A percentile compares a stretch with the other conserved stretches of the same genome.
These are phyloP conservation scores for Talaromyces stipitatus DNA, from an alignment of 495 filamentous ascomycete species.

Conservation along the genomic window DNA sequence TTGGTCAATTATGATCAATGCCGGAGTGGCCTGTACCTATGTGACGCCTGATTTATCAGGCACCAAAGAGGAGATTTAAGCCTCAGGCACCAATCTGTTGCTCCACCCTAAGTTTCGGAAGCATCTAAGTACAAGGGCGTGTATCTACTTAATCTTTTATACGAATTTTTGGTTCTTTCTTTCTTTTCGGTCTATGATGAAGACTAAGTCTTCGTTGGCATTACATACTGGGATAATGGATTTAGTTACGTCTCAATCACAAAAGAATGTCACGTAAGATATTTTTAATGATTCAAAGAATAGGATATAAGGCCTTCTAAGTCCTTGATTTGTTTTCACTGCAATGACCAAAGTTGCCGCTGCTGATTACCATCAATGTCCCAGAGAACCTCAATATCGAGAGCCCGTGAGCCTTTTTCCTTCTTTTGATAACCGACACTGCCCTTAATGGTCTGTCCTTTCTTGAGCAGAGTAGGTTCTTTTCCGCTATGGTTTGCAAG, in stretches of 20 bases:
- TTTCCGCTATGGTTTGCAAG: conserved; percentile 39
- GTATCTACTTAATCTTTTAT: too few species aligned
- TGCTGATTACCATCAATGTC: conserved; percentile 23
- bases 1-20: not conserved
- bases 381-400: conserved; percentile 45
- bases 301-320: too few species aligned
- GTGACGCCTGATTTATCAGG: not conserved
- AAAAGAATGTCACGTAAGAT: too few species aligned
- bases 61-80: not conserved
- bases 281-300: too few species aligned
- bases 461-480: conserved; percentile 29
- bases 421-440: conserved; percentile 45
- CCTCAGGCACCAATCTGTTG: not conserved
- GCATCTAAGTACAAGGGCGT: too few species aligned
- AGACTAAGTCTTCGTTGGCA: too few species aligned
- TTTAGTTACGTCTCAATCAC: too few species aligned
- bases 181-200: too few species aligned
- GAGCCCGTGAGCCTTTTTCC: conserved; percentile 31
- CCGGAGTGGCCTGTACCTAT: not conserved
- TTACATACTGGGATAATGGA: too few species aligned
- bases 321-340: too few species aligned
- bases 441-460: conserved; percentile 41
- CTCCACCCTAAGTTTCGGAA: too few species aligned
- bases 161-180: too few species aligned
- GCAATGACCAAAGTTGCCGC: conserved; percentile 12